A percentile compares a stretch with the other conserved stretches of the same genome.
Evolutionary conservation across 306 rosid species (phyloP).

Genomic region (Aeschynomene evenia): DNA sequence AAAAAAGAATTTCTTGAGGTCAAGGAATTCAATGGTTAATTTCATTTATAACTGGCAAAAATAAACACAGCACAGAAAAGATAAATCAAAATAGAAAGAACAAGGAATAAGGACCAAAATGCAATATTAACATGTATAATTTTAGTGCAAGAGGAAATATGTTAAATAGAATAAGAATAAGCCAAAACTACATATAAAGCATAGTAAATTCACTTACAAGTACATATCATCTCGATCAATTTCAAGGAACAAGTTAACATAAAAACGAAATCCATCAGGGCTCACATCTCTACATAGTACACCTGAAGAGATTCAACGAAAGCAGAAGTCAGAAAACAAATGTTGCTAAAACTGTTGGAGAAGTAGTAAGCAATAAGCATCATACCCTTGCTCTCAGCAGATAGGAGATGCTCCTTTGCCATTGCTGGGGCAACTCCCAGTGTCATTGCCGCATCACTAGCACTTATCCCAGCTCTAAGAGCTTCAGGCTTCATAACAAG

Average conservation of each 20-base stretch:
- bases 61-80: background rate
- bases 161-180: background rate
- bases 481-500: conserved; percentile 75
- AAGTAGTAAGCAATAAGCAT: conserved; percentile 20
- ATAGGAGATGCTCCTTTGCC: conserved; percentile 96
- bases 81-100: conserved; percentile 7
- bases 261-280: conserved; percentile 91
- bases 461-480: conserved; percentile 80
- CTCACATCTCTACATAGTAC: conserved; percentile 89
- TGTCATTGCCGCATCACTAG: conserved; percentile 91
- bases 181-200: background rate
- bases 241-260: conserved; percentile 69
- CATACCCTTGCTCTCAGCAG: conserved; percentile 89
- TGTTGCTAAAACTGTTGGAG: background rate
- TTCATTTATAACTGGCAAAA: background rate
- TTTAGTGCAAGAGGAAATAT: background rate
- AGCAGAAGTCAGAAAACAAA: conserved; percentile 25
- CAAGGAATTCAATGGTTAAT: conserved; percentile 5
- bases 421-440: conserved; percentile 92
- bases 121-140: background rate
- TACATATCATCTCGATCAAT: conserved; percentile 52
- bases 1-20: background rate
- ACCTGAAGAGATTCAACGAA: conserved; percentile 55
- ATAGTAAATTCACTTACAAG: conserved; percentile 63
- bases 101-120: conserved; percentile 11